phyloP scores from a whole-genome alignment of 495 filamentous ascomycete species.

The Neurospora sp. region DNA sequence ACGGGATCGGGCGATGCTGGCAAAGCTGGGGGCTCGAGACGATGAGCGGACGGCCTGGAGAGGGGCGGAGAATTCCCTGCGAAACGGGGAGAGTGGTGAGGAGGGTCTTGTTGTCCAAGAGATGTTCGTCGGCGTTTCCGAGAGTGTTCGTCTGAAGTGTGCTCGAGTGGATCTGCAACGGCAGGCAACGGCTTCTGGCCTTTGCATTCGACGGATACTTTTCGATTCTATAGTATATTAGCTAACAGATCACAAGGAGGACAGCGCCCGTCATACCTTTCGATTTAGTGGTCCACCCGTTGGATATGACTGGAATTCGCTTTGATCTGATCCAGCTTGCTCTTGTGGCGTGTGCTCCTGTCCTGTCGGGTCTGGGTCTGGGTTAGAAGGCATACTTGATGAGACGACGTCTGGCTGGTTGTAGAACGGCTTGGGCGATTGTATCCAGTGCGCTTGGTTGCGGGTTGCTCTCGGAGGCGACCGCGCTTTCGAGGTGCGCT shows the following conservation, averaged over 20 bases:
- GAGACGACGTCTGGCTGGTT: no score
- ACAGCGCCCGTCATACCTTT: no score
- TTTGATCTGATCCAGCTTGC: not conserved
- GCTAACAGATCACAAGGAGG: no score
- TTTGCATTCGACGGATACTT: not conserved
- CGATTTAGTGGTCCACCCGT: no score
- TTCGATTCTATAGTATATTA: not conserved
- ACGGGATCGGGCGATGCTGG: not conserved
- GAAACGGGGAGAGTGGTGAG: no score
- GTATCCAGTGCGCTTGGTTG: no score
- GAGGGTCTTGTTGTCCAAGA: not conserved
- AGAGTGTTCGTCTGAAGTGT: not conserved
- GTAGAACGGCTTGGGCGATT: no score
- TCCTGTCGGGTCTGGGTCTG: no score
- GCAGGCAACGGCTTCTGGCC: not conserved
- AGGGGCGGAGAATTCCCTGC: slow-evolving; percentile 7
- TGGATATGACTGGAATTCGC: no score
- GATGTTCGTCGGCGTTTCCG: not conserved
- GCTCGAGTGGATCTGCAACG: not conserved
- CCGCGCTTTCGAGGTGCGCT: not conserved
- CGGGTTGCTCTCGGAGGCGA: not conserved
- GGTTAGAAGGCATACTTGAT: no score
- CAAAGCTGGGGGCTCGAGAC: not conserved
- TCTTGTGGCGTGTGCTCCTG: not conserved
- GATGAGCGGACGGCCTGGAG: not conserved